Percentiles rank a stretch among this genome's conserved stretches.
phyloP scores from a whole-genome alignment of 495 filamentous ascomycete genomes.

The Aspergillus saccharolyticus region DNA sequence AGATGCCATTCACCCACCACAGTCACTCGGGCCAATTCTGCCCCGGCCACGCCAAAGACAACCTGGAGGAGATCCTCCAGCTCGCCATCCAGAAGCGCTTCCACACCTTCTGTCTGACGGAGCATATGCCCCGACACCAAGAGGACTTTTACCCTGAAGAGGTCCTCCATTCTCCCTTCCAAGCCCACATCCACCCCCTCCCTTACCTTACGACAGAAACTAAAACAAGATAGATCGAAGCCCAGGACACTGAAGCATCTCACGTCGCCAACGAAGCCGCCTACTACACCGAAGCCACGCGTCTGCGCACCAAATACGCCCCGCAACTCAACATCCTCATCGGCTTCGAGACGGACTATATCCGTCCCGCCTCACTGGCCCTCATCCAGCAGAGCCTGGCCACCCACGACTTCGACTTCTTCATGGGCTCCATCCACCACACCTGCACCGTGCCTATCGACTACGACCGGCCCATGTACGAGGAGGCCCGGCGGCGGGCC shows the following conservation, averaged over 20 bases:
- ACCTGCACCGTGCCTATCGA: constrained; percentile 83
- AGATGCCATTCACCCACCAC: constrained; percentile 97
- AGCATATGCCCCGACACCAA: constrained; percentile 82
- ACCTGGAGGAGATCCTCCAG: constrained; percentile 76
- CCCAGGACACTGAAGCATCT: constrained; percentile 31
- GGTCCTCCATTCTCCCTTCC: constrained; percentile 38
- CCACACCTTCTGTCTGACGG: constrained; percentile 81
- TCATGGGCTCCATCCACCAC: constrained; percentile 89
- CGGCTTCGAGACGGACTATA: constrained; percentile 91
- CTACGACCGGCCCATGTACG: constrained; percentile 66
- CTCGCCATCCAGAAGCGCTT: constrained; percentile 75
- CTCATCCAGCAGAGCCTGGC: constrained; percentile 56
- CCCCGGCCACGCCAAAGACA: constrained; percentile 75
- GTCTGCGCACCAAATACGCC: constrained; percentile 66
- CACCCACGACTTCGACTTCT: constrained; percentile 69
- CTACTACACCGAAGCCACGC: constrained; percentile 65
- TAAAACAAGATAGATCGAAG: constrained; percentile 33
- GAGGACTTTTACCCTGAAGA: constrained; percentile 92
- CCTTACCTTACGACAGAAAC: neutral
- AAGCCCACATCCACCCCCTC: neutral
- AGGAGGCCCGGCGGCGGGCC: constrained; percentile 50
- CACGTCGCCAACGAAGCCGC: constrained; percentile 56
- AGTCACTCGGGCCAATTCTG: constrained; percentile 98
- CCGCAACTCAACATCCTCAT: constrained; percentile 68
- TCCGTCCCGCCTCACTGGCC: constrained; percentile 56